Percentiles rank a stretch among this genome's conserved stretches.
Conservation (phyloP, 805 yeast genomes). For the Wickerhamomyces queroliae region DNA sequence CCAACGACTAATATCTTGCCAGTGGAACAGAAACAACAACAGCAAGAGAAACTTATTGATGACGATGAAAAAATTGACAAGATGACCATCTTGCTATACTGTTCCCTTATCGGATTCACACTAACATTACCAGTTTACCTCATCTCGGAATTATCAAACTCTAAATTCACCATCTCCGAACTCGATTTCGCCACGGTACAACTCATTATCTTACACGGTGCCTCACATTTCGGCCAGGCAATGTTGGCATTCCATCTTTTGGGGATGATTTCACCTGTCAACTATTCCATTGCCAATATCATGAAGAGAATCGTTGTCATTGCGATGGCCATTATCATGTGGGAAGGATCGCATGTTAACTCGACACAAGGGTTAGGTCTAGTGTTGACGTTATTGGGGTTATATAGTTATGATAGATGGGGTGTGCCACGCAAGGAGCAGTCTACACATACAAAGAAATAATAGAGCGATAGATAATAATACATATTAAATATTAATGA, state of each 20-base stretch:
- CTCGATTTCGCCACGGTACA: constrained; percentile 23
- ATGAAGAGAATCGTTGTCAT: constrained; percentile 70
- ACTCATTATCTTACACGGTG: constrained; percentile 54
- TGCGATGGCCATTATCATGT: constrained; percentile 52
- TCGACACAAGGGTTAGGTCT: constrained; percentile 49
- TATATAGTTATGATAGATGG: constrained; percentile 73
- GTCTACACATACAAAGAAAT: no score
- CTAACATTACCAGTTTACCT: constrained; percentile 66
- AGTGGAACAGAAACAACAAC: constrained; percentile 20
- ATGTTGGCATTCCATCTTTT: constrained; percentile 71
- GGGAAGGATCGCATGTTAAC: constrained; percentile 45
- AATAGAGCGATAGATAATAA: no score
- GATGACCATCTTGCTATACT: constrained; percentile 63
- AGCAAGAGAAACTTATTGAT: constrained; percentile 17
- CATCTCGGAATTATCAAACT: constrained; percentile 40
- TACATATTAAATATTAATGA: background rate
- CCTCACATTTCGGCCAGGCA: constrained; percentile 66
- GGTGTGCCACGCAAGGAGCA: constrained; percentile 31
- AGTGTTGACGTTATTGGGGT: constrained; percentile 48
- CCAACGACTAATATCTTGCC: no score
- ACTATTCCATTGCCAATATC: constrained; percentile 75
- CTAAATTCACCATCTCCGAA: constrained; percentile 22
- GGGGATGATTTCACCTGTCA: constrained; percentile 68
- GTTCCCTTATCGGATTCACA: constrained; percentile 62
- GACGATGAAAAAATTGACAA: constrained; percentile 51